These are phyloP conservation scores for Gaeumannomyces sp. DNA, from an alignment of 2,329 filamentous ascomycete species.

Conservation along the genomic window DNA sequence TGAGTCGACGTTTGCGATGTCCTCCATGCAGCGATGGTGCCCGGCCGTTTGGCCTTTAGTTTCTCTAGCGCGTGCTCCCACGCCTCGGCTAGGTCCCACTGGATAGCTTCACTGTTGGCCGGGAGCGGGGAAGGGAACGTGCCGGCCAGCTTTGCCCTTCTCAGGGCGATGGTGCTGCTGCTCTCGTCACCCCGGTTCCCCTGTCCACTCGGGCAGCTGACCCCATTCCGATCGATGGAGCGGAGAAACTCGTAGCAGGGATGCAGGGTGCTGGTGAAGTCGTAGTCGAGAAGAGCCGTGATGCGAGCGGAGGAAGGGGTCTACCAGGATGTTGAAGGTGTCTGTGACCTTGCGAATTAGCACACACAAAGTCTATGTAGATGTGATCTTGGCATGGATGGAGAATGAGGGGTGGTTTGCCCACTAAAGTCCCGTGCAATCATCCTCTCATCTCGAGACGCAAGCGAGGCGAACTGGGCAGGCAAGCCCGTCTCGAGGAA, in stretches of 20 bases:
- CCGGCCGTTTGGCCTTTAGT: not conserved
- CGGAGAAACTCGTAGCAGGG: constrained; percentile 15
- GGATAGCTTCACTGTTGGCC: constrained; percentile 11
- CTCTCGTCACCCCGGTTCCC: constrained; percentile 9
- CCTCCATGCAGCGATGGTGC: constrained; percentile 6
- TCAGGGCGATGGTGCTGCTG: not conserved
- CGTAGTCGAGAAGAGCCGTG: constrained; percentile 21
- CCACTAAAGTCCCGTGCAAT: constrained; percentile 26
- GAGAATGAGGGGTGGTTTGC: not conserved
- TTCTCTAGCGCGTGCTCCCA: constrained; percentile 15
- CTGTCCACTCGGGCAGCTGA: constrained; percentile 11
- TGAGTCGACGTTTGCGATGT: constrained; percentile 11
- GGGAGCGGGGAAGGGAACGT: constrained; percentile 8
- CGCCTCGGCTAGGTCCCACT: constrained; percentile 15
- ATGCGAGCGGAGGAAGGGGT: constrained; percentile 20
- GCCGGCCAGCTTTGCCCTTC: not conserved
- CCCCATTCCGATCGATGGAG: constrained; percentile 12
- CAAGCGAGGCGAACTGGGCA: constrained; percentile 18
- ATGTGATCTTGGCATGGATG: not conserved
- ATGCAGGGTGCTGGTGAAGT: constrained; percentile 14
- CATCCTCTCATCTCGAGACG: constrained; percentile 16
- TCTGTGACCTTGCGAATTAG: constrained; percentile 11
- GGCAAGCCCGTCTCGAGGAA: constrained; percentile 21
- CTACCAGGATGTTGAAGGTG: constrained; percentile 22
- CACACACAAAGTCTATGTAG: not conserved